Base-by-base conservation (phyloP, 2,329 filamentous ascomycete species). In the Chaetomium sp. region DNA sequence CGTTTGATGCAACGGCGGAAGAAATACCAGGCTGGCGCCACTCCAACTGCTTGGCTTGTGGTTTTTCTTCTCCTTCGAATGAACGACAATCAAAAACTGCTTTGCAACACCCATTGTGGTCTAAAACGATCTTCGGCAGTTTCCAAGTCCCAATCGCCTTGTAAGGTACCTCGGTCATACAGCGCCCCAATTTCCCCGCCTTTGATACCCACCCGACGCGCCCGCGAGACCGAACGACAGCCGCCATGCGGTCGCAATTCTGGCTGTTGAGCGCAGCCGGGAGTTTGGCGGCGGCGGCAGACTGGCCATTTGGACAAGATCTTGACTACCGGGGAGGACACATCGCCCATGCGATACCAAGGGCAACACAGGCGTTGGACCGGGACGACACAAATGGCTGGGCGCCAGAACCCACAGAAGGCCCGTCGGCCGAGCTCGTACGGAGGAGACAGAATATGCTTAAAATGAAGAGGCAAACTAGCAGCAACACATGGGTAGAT, bases 401-500 rank as follows among this genome's bases (percentile, higher is more conserved):
- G 56, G 59, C 46, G 49, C 55, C 49, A 14, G 59, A 55, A 45
- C 62, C 64, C 11, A 66, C 64, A 11, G 53, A 59, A 4, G 56
- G 57, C 0, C 60, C 62, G 1, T 41, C 58, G 4, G 41, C 64
- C n/a, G 61, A 66, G 32, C 53, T 65, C 19, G 57, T 61, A 35
- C 60, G 60, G 42, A 57, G 59, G 37, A 53, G 57, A 10, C 48
- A 54, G 4, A 37, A 47, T 2, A 53, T 49, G 56, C 19, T 35
- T 19, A 59, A 34, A 38, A 4, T 42, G 44, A 57, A 55, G 45
- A 49, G 59, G 19, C 45, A 55, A 5, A 57, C 55, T 2, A 49
- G 55, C 1, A 49, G 51, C 1, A 63, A 65, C 48, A 63, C 59
- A 8, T 68, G 62, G 63, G 38, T 62, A 32, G 59, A 67, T 27